These are phyloP conservation scores for Pyrenula aspistea DNA, from an alignment of 495 filamentous ascomycete species.

Conservation along the genomic window DNA sequence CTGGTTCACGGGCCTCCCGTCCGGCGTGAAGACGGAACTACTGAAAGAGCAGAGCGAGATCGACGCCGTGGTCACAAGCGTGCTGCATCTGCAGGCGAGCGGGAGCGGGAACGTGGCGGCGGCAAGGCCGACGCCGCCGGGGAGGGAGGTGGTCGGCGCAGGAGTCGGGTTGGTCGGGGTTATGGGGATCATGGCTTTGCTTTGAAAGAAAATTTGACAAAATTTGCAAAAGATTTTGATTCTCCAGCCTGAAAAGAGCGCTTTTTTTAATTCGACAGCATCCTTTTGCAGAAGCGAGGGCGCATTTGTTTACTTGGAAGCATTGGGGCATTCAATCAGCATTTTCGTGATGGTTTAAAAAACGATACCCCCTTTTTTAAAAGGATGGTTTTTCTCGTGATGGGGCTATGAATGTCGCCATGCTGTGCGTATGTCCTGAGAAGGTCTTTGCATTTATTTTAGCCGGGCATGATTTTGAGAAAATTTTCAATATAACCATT, in stretches of 20 bases:
- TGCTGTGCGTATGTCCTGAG: too few species aligned
- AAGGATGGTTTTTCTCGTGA: constrained; percentile 22
- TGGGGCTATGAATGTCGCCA: too few species aligned
- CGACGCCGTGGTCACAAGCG: not conserved
- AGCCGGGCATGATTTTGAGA: too few species aligned
- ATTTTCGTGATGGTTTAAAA: not conserved
- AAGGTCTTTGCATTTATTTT: too few species aligned
- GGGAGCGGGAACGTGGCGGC: not conserved
- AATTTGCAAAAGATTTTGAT: too few species aligned
- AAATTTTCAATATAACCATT: too few species aligned
- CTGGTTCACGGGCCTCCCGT: constrained; percentile 6
- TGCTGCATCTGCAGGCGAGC: not conserved
- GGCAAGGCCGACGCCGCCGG: not conserved
- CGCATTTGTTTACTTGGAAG: too few species aligned
- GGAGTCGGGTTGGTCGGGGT: not conserved
- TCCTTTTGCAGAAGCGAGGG: not conserved
- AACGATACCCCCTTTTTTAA: not conserved
- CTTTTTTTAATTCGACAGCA: not conserved
- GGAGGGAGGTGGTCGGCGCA: not conserved
- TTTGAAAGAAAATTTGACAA: too few species aligned
- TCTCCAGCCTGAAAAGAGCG: not conserved
- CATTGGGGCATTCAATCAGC: too few species aligned
- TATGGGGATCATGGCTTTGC: not conserved
- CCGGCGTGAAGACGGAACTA: constrained; percentile 3
- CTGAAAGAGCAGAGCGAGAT: constrained; percentile 1